phyloP scores from a whole-genome alignment of 2,329 filamentous ascomycete species.

The Achaetomium macrosporum region DNA sequence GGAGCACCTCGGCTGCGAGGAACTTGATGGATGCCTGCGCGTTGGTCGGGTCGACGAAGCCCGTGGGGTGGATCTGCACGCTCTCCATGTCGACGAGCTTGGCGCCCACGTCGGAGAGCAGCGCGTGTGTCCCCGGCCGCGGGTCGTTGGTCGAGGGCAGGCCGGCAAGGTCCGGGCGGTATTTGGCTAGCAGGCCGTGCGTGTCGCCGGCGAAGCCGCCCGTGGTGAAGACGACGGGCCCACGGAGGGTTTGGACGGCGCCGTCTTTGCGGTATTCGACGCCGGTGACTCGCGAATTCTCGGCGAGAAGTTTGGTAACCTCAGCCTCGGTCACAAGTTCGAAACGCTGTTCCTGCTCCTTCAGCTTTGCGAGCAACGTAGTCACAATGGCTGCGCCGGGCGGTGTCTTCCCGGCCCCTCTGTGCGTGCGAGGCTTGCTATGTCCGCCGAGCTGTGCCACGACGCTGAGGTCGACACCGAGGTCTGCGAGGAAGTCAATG shows the following conservation, averaged over 20 bases:
- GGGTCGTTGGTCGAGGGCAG: constrained; percentile 60
- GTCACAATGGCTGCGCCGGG: constrained; percentile 55
- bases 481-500: constrained; percentile 51
- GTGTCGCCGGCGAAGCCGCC: constrained; percentile 61
- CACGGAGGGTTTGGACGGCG: constrained; percentile 36
- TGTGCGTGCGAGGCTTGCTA: constrained; percentile 49
- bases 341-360: constrained; percentile 40
- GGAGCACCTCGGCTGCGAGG: constrained; percentile 56
- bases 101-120: constrained; percentile 37
- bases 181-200: constrained; percentile 47
- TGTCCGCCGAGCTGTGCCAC: constrained; percentile 58
- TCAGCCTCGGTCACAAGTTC: constrained; percentile 45
- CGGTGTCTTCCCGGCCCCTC: constrained; percentile 49
- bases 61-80: constrained; percentile 61
- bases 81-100: constrained; percentile 46
- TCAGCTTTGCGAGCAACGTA: constrained; percentile 46
- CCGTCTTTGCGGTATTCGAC: constrained; percentile 42
- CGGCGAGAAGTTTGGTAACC: constrained; percentile 44
- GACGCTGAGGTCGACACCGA: constrained; percentile 52
- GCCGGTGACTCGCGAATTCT: constrained; percentile 37
- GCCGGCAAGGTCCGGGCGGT: constrained; percentile 53
- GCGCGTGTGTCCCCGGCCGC: constrained; percentile 45
- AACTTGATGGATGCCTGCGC: constrained; percentile 48
- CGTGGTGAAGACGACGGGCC: constrained; percentile 53
- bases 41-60: constrained; percentile 52